Evolutionary conservation across 192 early-diverging fungal genomes (phyloP).

Genomic region (Podila epicladia): DNA sequence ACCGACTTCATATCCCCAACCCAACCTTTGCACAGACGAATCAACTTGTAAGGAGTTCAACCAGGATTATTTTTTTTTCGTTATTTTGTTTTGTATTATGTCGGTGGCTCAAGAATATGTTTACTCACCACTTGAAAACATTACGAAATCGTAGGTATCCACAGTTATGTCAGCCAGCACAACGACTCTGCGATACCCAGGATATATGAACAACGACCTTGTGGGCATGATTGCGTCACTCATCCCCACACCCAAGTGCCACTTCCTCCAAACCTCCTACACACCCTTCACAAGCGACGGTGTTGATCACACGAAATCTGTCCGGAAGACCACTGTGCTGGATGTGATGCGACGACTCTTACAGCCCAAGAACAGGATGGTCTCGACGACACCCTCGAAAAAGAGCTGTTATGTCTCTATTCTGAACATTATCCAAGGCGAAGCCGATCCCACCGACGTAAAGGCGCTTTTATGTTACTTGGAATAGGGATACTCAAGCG

Average conservation of each 20-base stretch:
- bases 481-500: background rate
- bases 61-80: background rate
- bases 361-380: slow-evolving; percentile 98
- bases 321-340: slow-evolving; percentile 96
- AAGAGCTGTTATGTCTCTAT: slow-evolving; percentile 97
- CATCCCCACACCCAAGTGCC: slow-evolving; percentile 98
- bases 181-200: slow-evolving; percentile 96
- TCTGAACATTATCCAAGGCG: slow-evolving; percentile 99
- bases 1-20: slow-evolving; percentile 91
- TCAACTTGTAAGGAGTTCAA: slow-evolving; percentile 76
- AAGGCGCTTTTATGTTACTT: slow-evolving; percentile 1
- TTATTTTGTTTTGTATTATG: background rate
- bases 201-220: slow-evolving; percentile 99
- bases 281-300: slow-evolving; percentile 97
- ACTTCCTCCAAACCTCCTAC: slow-evolving; percentile 94
- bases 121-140: background rate
- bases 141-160: slow-evolving; percentile 71
- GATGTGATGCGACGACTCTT: slow-evolving; percentile 98
- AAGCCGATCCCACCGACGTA: slow-evolving; percentile 97
- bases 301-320: slow-evolving; percentile 89
- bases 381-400: slow-evolving; percentile 91
- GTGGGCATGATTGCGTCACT: slow-evolving; percentile 94
- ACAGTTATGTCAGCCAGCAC: slow-evolving; percentile 98
- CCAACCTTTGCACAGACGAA: slow-evolving; percentile 97
- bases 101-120: background rate